phyloP scores from a whole-genome alignment of 108 stramenopile species.

The Nannochloropsis oceanica region DNA sequence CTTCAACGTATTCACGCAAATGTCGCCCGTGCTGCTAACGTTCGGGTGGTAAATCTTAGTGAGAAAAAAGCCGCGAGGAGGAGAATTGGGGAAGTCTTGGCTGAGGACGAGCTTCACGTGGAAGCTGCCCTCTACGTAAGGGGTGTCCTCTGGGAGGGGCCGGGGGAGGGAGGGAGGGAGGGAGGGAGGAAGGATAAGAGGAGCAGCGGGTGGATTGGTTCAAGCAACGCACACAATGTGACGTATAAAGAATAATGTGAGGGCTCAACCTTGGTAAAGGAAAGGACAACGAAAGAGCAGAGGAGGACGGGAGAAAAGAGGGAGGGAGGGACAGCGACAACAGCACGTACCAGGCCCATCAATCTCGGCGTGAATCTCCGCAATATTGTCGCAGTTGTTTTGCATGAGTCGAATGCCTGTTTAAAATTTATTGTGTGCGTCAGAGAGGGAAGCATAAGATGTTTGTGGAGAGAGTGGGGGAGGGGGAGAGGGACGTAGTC shows the following conservation, averaged over 20 bases:
- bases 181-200: not conserved
- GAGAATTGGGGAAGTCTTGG: conserved; percentile 55
- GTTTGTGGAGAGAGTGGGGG: not conserved
- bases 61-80: conserved; percentile 89
- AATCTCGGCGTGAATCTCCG: conserved; percentile 64
- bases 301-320: too few species aligned
- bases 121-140: conserved; percentile 79
- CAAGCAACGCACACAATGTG: too few species aligned
- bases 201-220: not conserved
- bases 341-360: conserved; percentile 58
- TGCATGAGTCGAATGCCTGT: conserved; percentile 40
- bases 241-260: too few species aligned
- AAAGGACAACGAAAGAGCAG: too few species aligned
- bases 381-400: conserved; percentile 1
- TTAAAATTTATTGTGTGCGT: not conserved
- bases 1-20: conserved; percentile 97
- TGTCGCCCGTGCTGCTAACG: conserved; percentile 82
- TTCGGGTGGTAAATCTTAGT: conserved; percentile 99
- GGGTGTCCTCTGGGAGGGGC: conserved; percentile 53
- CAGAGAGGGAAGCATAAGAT: not conserved
- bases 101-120: conserved; percentile 71
- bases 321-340: too few species aligned
- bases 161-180: too few species aligned
- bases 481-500: not conserved
- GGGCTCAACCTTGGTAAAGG: too few species aligned